A percentile compares a stretch with the other conserved stretches of the same genome.
These are phyloP conservation scores for Penicillium turbatum DNA, from an alignment of 495 filamentous ascomycete species.

Conservation along the genomic window DNA sequence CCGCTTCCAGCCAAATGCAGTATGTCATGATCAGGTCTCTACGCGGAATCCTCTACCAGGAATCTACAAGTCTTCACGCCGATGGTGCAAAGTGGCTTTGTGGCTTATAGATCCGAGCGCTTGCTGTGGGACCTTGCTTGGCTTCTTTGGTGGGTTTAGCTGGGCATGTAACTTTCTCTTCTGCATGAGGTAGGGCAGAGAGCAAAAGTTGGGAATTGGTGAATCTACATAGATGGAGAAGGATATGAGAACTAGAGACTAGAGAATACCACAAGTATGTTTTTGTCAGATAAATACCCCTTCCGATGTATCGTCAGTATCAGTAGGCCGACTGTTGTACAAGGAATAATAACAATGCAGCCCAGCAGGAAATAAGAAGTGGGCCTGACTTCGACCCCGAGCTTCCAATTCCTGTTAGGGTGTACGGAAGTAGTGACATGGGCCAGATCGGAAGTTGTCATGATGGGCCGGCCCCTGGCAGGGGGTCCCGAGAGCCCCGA, in stretches of 20 bases:
- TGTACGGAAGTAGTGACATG: neutral
- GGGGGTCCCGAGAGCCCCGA: slow-evolving; percentile 45
- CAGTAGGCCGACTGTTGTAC: neutral
- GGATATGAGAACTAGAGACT: neutral
- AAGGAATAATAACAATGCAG: neutral
- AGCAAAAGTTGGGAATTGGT: no score
- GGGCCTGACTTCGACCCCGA: neutral
- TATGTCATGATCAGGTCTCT: neutral
- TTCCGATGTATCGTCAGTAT: neutral
- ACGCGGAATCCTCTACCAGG: neutral
- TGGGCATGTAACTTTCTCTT: no score
- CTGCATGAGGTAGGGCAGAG: no score
- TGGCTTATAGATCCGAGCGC: slow-evolving; percentile 9
- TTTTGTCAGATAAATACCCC: neutral
- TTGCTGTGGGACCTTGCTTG: neutral
- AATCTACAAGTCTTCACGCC: neutral
- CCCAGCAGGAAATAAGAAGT: slow-evolving; percentile 1
- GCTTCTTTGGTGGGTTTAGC: neutral
- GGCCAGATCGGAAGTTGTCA: neutral
- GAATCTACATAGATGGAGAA: neutral
- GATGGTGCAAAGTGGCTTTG: slow-evolving; percentile 12
- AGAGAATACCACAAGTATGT: neutral
- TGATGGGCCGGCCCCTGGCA: slow-evolving; percentile 12
- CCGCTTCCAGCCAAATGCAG: neutral
- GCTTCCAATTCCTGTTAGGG: neutral